Conservation (phyloP, 805 yeast species). For the Metschnikowia matae region DNA sequence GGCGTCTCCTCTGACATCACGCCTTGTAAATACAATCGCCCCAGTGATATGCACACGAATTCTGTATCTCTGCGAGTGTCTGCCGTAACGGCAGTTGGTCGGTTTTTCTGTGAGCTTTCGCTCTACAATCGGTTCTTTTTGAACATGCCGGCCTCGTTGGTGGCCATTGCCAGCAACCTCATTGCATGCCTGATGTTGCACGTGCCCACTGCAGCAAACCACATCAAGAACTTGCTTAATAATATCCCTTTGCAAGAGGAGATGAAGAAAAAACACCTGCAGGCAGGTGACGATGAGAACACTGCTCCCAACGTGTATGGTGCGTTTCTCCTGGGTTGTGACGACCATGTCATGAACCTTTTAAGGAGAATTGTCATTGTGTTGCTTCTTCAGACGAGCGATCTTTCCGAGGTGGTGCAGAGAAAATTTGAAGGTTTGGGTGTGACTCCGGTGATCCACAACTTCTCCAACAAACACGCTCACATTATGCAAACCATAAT, state of each 20-base stretch:
- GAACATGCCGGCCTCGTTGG: conserved; percentile 42
- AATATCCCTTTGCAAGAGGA: conserved; percentile 2
- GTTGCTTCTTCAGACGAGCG: conserved; percentile 40
- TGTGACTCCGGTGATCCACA: conserved; percentile 45
- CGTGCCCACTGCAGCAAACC: conserved; percentile 36
- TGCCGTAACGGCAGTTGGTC: conserved; percentile 52
- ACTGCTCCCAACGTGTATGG: conserved; percentile 38
- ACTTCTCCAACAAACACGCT: conserved; percentile 20
- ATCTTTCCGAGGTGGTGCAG: conserved; percentile 48
- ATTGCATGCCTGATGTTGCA: conserved; percentile 53
- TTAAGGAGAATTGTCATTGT: conserved; percentile 41
- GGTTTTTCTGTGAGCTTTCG: conserved; percentile 53
- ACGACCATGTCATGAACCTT: conserved; percentile 31
- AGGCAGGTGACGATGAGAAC: conserved; percentile 38
- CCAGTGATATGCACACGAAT: conserved; percentile 7
- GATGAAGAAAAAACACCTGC: conserved; percentile 7
- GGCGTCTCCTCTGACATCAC: conserved; percentile 22
- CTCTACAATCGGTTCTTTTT: conserved; percentile 48
- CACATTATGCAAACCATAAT: conserved; percentile 11
- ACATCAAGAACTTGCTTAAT: conserved; percentile 11
- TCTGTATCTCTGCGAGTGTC: conserved; percentile 33
- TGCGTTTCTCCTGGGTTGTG: conserved; percentile 48
- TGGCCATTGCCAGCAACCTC: conserved; percentile 47
- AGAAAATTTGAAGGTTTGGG: conserved; percentile 51
- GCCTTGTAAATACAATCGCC: conserved; percentile 24